These are phyloP conservation scores for Geosmithia putterillii DNA, from an alignment of 2,329 filamentous ascomycete species.

Conservation along the genomic window DNA sequence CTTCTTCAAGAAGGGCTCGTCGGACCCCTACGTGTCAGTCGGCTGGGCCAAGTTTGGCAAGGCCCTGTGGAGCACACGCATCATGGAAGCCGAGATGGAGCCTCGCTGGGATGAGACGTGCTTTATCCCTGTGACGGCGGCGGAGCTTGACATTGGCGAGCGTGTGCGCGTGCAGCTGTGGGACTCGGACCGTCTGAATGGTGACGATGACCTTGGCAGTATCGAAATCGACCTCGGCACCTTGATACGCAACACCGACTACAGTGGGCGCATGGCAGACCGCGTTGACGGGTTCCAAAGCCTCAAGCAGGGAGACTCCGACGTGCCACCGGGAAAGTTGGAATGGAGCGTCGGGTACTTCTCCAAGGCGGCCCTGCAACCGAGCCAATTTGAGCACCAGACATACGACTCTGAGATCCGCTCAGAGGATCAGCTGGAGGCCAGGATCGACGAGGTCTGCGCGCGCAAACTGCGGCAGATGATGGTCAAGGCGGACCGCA, in stretches of 20 bases:
- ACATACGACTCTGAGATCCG: conserved; percentile 45
- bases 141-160: conserved; percentile 62
- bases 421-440: conserved; percentile 43
- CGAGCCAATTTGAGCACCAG: conserved; percentile 49
- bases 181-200: conserved; percentile 62
- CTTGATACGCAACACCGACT: conserved; percentile 46
- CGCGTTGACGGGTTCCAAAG: conserved; percentile 54
- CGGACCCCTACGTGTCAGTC: conserved; percentile 60
- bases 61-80: conserved; percentile 48
- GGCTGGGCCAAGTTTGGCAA: conserved; percentile 68
- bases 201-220: conserved; percentile 62
- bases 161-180: conserved; percentile 58
- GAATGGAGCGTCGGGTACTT: conserved; percentile 63
- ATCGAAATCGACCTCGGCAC: conserved; percentile 57
- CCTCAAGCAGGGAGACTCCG: conserved; percentile 40
- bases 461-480: conserved; percentile 56
- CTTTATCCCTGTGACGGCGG: conserved; percentile 55
- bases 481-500: conserved; percentile 24
- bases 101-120: conserved; percentile 61
- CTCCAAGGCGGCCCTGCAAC: conserved; percentile 50
- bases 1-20: conserved; percentile 43
- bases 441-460: conserved; percentile 40
- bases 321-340: conserved; percentile 57
- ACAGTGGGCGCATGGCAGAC: conserved; percentile 49
- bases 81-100: conserved; percentile 52